Conservation (phyloP, 768 basidiomycete species). For the Lanmaoa pseudosensibilis region DNA sequence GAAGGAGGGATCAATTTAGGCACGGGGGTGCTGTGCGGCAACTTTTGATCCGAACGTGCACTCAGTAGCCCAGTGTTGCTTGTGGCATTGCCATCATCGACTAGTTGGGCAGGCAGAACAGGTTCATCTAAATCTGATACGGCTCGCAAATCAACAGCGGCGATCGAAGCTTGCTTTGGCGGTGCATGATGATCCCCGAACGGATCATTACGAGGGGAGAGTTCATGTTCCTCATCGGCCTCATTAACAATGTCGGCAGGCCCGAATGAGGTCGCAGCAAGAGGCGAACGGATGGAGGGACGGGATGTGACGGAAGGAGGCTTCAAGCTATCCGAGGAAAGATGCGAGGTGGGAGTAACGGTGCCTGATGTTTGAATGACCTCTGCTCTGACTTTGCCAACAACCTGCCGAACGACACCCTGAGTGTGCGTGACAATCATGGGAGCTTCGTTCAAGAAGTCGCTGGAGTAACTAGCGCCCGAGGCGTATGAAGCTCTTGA, state of each 20-base stretch:
- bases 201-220: slow-evolving; percentile 44
- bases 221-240: slow-evolving; percentile 33
- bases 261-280: slow-evolving; percentile 70
- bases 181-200: slow-evolving; percentile 58
- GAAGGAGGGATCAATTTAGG: slow-evolving; percentile 57
- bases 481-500: slow-evolving; percentile 73
- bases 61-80: slow-evolving; percentile 57
- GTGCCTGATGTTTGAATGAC: slow-evolving; percentile 62
- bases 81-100: slow-evolving; percentile 64
- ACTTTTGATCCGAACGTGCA: slow-evolving; percentile 37
- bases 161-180: slow-evolving; percentile 11
- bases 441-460: slow-evolving; percentile 77
- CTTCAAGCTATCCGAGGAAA: slow-evolving; percentile 41
- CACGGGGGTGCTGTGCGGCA: slow-evolving; percentile 60
- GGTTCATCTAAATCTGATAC: slow-evolving; percentile 42
- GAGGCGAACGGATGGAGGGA: slow-evolving; percentile 58
- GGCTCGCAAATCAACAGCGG: slow-evolving; percentile 26
- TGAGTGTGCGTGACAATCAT: slow-evolving; percentile 76
- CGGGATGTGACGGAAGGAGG: slow-evolving; percentile 39
- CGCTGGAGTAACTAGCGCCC: slow-evolving; percentile 72
- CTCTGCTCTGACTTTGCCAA: slow-evolving; percentile 77
- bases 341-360: slow-evolving; percentile 29
- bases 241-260: slow-evolving; percentile 64
- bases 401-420: slow-evolving; percentile 62
- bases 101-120: slow-evolving; percentile 49